A percentile compares a stretch with the other conserved stretches of the same genome.
Evolutionary conservation across 1,284 basidiomycete genomes (phyloP).

Genomic region (Cryptococcus hybrid): DNA sequence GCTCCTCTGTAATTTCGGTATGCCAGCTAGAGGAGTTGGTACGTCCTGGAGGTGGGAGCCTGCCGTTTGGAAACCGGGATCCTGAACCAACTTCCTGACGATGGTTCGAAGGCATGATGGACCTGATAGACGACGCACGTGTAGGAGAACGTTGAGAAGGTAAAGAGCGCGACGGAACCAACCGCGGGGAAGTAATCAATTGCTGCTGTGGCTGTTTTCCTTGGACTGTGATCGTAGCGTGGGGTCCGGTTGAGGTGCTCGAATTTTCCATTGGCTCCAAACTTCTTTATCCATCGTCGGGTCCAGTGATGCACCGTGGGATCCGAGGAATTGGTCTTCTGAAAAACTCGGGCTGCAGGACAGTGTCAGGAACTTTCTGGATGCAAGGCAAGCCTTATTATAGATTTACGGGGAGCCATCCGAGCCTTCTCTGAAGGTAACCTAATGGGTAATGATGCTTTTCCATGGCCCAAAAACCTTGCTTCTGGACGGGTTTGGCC

Average conservation of each 20-base stretch:
- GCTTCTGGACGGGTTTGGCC: neutral
- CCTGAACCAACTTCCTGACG: neutral
- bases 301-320: neutral
- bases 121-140: neutral
- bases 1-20: conserved; percentile 1
- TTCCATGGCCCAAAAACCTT: conserved; percentile 4
- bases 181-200: no score
- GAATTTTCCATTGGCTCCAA: no score
- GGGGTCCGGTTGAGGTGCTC: no score
- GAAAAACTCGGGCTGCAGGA: neutral
- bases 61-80: neutral
- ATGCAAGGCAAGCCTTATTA: no score
- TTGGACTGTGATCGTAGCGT: no score
- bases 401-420: neutral
- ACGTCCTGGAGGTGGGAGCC: conserved; percentile 7
- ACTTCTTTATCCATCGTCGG: no score
- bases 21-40: conserved; percentile 12
- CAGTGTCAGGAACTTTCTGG: neutral
- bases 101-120: neutral
- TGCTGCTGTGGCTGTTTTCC: no score
- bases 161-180: neutral
- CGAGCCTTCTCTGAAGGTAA: conserved; percentile 1
- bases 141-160: neutral
- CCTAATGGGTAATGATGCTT: conserved; percentile 8
- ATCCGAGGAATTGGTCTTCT: neutral